Evolutionary conservation across 2,329 filamentous ascomycete species (phyloP).

Genomic region (Claviceps sp.): DNA sequence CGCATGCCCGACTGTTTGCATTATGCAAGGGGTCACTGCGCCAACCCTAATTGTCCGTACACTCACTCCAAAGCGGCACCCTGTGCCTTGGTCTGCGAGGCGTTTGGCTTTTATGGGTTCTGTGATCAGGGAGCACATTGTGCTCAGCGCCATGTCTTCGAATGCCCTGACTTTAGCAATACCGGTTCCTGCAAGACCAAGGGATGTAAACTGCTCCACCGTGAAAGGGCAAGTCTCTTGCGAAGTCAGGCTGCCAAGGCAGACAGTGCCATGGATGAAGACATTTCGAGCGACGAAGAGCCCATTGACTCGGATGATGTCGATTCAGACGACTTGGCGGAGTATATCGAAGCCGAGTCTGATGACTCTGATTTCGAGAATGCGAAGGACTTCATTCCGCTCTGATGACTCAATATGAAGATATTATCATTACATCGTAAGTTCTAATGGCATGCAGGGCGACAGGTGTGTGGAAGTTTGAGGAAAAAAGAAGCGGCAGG

Average conservation of each 20-base stretch:
- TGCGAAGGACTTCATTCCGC: slow-evolving; percentile 45
- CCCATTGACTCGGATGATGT: slow-evolving; percentile 61
- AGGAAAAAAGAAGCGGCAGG: not conserved
- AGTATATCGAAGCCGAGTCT: slow-evolving; percentile 45
- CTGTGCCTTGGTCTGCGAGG: slow-evolving; percentile 65
- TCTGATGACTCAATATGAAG: slow-evolving; percentile 12
- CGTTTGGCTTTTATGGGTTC: slow-evolving; percentile 78
- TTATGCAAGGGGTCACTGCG: slow-evolving; percentile 81
- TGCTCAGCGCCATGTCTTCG: slow-evolving; percentile 72
- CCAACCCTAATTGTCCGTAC: slow-evolving; percentile 76
- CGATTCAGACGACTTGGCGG: slow-evolving; percentile 62
- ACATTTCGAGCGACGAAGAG: slow-evolving; percentile 68
- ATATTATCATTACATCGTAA: not conserved
- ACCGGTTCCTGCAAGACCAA: slow-evolving; percentile 69
- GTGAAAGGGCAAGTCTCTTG: slow-evolving; percentile 70
- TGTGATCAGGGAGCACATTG: slow-evolving; percentile 73
- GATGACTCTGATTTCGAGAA: slow-evolving; percentile 42
- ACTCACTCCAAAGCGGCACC: slow-evolving; percentile 69
- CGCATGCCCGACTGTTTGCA: slow-evolving; percentile 82
- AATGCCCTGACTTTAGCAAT: slow-evolving; percentile 93
- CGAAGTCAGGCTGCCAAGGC: slow-evolving; percentile 48
- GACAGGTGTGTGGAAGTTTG: not conserved
- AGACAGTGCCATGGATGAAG: slow-evolving; percentile 43
- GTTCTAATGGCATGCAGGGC: not conserved
- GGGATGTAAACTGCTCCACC: slow-evolving; percentile 75